These are phyloP conservation scores for Penicillium freii DNA, from an alignment of 2,329 filamentous ascomycete species.

Conservation along the genomic window DNA sequence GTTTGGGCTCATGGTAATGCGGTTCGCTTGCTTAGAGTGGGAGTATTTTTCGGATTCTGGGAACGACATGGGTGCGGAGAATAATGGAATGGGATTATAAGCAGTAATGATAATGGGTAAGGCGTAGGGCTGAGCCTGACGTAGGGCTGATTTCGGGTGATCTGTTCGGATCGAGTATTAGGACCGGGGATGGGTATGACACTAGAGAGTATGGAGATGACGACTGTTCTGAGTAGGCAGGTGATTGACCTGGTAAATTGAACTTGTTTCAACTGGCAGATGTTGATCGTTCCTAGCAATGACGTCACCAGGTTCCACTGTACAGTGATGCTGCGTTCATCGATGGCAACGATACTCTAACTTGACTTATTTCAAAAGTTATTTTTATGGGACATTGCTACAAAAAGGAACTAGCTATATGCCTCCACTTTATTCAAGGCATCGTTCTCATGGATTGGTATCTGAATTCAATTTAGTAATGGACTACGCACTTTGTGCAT, in stretches of 20 bases:
- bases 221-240: slow-evolving; percentile 5
- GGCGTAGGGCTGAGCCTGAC: slow-evolving; percentile 21
- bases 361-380: neutral
- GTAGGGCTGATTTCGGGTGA: slow-evolving; percentile 20
- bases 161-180: neutral
- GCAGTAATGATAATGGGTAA: neutral
- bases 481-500: neutral
- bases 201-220: neutral
- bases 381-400: neutral
- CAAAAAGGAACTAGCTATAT: too few species aligned
- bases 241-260: slow-evolving; percentile 14
- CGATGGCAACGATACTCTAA: neutral
- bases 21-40: neutral
- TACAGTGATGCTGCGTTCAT: neutral
- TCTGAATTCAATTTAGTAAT: neutral
- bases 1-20: slow-evolving; percentile 6
- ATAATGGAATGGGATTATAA: neutral
- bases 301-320: slow-evolving; percentile 16
- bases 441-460: neutral
- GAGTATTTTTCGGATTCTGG: neutral
- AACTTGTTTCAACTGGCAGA: slow-evolving; percentile 10
- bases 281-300: slow-evolving; percentile 13
- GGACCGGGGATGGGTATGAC: slow-evolving; percentile 7
- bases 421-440: neutral
- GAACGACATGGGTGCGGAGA: neutral